Percentiles rank a stretch among this genome's conserved stretches.
Conservation (phyloP, 257 asterid genomes). For the Primulina tabacum region DNA sequence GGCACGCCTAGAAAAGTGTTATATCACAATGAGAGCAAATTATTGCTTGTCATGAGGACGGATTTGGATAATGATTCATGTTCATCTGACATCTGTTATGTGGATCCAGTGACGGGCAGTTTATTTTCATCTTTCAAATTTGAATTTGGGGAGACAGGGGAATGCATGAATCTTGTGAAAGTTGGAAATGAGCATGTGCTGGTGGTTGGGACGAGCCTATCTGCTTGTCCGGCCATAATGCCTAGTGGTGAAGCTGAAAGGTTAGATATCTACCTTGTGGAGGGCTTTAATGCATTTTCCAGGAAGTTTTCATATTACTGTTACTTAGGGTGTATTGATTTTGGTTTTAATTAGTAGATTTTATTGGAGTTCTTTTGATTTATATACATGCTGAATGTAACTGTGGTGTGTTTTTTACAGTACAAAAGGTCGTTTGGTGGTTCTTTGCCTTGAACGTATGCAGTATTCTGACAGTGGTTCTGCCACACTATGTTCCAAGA, state of each 20-base stretch:
- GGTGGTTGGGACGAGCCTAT: constrained; percentile 89
- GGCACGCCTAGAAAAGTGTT: constrained; percentile 93
- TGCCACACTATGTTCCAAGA: constrained; percentile 41
- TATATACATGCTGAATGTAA: constrained; percentile 12
- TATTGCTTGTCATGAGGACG: constrained; percentile 84
- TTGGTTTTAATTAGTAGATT: constrained; percentile 10
- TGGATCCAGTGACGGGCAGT: constrained; percentile 88
- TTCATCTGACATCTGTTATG: constrained; percentile 88
- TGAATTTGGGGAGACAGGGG: constrained; percentile 89
- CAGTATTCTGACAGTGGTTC: constrained; percentile 73
- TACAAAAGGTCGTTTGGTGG: constrained; percentile 85
- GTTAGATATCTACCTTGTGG: constrained; percentile 30
- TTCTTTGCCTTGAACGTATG: constrained; percentile 70
- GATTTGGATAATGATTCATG: constrained; percentile 65
- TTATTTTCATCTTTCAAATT: constrained; percentile 74
- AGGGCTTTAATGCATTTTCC: neutral
- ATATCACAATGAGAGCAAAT: constrained; percentile 75
- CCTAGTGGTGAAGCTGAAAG: constrained; percentile 99
- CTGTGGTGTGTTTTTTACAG: constrained; percentile 40
- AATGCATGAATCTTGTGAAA: constrained; percentile 92
- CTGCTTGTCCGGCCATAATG: constrained; percentile 92
- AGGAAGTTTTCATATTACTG: neutral
- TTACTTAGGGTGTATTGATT: neutral
- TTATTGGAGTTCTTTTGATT: constrained; percentile 6
- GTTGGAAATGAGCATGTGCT: constrained; percentile 70